Evolutionary conservation across 345 rosid genomes (phyloP).

Genomic region (Nephelium lappaceum): DNA sequence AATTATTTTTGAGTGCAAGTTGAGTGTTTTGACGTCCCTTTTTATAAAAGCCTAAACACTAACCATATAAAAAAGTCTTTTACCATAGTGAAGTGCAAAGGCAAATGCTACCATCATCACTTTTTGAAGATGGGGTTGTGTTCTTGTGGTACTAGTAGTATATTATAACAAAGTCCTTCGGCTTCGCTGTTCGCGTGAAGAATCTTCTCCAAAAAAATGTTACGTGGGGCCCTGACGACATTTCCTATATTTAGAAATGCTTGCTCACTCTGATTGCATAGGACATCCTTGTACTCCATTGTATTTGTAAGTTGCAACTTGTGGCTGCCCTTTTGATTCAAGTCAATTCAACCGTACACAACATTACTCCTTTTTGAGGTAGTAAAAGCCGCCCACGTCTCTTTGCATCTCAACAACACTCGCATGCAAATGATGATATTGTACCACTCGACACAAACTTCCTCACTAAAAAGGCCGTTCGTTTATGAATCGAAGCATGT

Average conservation of each 20-base stretch:
- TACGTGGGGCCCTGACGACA: constrained; percentile 11
- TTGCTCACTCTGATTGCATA: constrained; percentile 15
- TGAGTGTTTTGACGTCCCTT: constrained; percentile 24
- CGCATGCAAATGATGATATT: background rate
- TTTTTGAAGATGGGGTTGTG: background rate
- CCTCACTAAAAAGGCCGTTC: too few species aligned
- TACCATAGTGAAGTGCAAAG: background rate
- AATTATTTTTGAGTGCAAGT: constrained; percentile 22
- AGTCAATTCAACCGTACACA: background rate
- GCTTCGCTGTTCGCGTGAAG: constrained; percentile 24
- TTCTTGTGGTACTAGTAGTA: background rate
- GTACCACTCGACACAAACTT: too few species aligned
- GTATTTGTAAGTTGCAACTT: background rate
- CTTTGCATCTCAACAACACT: background rate
- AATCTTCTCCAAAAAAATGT: constrained; percentile 14
- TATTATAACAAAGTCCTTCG: background rate
- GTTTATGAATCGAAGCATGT: too few species aligned
- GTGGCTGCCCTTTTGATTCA: background rate
- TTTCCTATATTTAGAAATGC: constrained; percentile 27
- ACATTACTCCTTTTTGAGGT: background rate
- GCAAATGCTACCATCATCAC: constrained; percentile 15
- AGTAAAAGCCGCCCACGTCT: constrained; percentile 3
- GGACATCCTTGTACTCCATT: constrained; percentile 24
- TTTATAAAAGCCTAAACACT: background rate
- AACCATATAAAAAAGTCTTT: constrained; percentile 16